Evolutionary conservation across 441 rosid species (phyloP), one percentile per base, ranked within the genome.

Genomic region (Adansonia gregorii): DNA sequence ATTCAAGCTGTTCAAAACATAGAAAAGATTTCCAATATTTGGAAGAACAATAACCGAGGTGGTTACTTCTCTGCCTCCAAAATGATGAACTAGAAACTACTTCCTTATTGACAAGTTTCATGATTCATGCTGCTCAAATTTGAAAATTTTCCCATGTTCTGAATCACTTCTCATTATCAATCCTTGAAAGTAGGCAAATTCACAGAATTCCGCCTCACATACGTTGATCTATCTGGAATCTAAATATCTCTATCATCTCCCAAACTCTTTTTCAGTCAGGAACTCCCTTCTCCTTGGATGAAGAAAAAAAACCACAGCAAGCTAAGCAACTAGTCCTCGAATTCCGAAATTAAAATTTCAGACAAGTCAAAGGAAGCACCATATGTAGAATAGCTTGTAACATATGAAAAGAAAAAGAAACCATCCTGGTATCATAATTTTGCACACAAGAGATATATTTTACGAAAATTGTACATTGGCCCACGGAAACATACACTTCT

Each of bases 351-450:
- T 41, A 45, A 45, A 58, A 4, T 43, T 24, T 31, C 19, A 51
- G 78, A 46, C n/a, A 63, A 63, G n/a, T n/a, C 59, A 74, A 49
- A 0, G 12, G 46, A 75, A 27, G 56, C 31, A 48, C 6, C 31
- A 7, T 63, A 27, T n/a, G 24, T 27, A 61, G 31, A 63, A 46
- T n/a, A 63, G 24, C 45, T 31, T 75, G 49, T 10, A 73, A 31
- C 9, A 6, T 43, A 61, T 22, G 31, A n/a, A 17, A 75, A n/a
- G n/a, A 8, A 48, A 48, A 46, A 11, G 4, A 49, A 17, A 19
- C 19, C 51, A 48, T 61, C 64, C 61, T n/a, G 14, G 24, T 48
- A 48, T 24, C 46, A 55, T 2, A 72, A 54, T 56, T 72, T 31
- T 9, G 15, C 45, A 74, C 20, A 60, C 20, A 24, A 54, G 48